Evolutionary conservation across 1,284 basidiomycete genomes (phyloP).

Genomic region (Pterula multifida): DNA sequence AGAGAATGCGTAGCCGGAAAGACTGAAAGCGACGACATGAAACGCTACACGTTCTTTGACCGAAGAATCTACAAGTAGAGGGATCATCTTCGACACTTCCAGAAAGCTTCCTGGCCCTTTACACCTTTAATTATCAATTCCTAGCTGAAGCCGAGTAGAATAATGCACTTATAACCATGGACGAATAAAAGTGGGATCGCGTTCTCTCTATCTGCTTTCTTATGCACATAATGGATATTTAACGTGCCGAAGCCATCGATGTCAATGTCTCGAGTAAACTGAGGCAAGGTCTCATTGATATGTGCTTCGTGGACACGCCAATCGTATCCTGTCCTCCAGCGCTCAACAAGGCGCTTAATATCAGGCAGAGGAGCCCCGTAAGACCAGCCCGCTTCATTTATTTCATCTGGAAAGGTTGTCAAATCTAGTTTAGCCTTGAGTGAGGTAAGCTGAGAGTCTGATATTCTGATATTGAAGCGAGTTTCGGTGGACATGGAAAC

Average conservation of each 20-base stretch:
- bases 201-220: slow-evolving; percentile 19
- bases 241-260: slow-evolving; percentile 24
- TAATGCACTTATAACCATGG: slow-evolving; percentile 28
- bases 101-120: slow-evolving; percentile 51
- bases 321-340: slow-evolving; percentile 29
- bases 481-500: not conserved
- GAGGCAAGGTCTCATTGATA: slow-evolving; percentile 28
- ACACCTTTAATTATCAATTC: not conserved
- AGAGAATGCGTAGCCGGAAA: slow-evolving; percentile 48
- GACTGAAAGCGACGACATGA: slow-evolving; percentile 40
- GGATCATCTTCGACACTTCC: slow-evolving; percentile 41
- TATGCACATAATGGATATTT: slow-evolving; percentile 32
- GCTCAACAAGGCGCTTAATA: slow-evolving; percentile 22
- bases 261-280: slow-evolving; percentile 29
- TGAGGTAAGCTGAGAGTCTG: slow-evolving; percentile 18
- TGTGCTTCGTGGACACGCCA: slow-evolving; percentile 28
- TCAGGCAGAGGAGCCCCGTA: slow-evolving; percentile 29
- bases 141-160: not conserved
- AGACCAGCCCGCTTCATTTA: slow-evolving; percentile 23
- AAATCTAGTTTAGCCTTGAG: slow-evolving; percentile 23
- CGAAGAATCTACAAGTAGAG: slow-evolving; percentile 28
- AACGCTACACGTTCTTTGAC: slow-evolving; percentile 37
- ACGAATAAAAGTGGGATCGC: slow-evolving; percentile 36
- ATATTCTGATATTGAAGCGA: slow-evolving; percentile 19
- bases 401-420: slow-evolving; percentile 27